Conservation (phyloP, 352 stramenopile species). For the Pythium dissotocum region DNA sequence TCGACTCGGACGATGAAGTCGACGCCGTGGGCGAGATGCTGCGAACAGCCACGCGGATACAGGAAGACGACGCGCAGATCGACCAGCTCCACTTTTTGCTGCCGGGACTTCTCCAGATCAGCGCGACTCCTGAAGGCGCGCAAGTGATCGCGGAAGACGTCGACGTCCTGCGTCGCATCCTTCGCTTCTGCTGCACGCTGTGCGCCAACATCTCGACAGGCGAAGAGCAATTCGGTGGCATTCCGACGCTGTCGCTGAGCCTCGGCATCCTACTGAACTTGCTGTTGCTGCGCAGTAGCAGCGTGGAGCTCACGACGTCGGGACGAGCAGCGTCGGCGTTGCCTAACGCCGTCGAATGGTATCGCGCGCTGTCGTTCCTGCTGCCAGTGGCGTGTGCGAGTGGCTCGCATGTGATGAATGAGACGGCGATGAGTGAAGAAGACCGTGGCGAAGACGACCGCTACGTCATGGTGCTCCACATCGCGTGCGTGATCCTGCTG, state of each 20-base stretch:
- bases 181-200: slow-evolving; percentile 77
- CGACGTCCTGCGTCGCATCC: slow-evolving; percentile 59
- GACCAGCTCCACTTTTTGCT: slow-evolving; percentile 83
- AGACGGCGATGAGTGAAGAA: slow-evolving; percentile 48
- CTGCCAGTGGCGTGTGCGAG: slow-evolving; percentile 75
- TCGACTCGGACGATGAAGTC: slow-evolving; percentile 76
- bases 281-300: slow-evolving; percentile 60
- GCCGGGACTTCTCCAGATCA: slow-evolving; percentile 79
- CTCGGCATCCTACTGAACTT: slow-evolving; percentile 83
- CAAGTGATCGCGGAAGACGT: slow-evolving; percentile 57
- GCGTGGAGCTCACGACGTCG: slow-evolving; percentile 24
- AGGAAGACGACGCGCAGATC: slow-evolving; percentile 41
- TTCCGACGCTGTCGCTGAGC: slow-evolving; percentile 73
- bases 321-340: slow-evolving; percentile 25
- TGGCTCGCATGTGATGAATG: slow-evolving; percentile 44
- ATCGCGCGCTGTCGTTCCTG: slow-evolving; percentile 67
- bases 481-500: slow-evolving; percentile 68
- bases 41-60: slow-evolving; percentile 35
- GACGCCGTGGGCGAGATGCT: slow-evolving; percentile 49
- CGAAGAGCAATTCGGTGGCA: slow-evolving; percentile 43
- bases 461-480: slow-evolving; percentile 79
- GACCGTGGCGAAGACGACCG: slow-evolving; percentile 71
- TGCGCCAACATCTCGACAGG: slow-evolving; percentile 57
- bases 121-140: slow-evolving; percentile 57
- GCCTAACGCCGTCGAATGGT: slow-evolving; percentile 66